phyloP scores from a whole-genome alignment of 352 stramenopile genomes.

The Phytophthora chlamydospora region DNA sequence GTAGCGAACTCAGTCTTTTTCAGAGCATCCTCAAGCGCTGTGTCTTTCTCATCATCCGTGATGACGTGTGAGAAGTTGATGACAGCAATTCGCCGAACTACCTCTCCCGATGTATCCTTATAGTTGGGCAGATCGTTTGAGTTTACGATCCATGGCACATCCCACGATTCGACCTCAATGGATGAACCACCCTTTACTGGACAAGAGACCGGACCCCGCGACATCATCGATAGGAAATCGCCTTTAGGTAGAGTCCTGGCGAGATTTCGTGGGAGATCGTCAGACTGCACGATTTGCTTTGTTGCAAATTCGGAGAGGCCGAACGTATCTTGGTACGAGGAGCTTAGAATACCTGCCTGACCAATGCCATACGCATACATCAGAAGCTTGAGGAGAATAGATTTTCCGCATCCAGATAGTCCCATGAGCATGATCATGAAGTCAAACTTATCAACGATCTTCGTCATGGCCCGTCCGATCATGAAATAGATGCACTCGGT shows the following conservation, averaged over 20 bases:
- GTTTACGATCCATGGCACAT: conserved; percentile 4
- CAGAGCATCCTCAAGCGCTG: neutral
- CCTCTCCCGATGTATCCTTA: conserved; percentile 2
- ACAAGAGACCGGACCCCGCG: conserved; percentile 1
- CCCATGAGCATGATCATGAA: conserved; percentile 4
- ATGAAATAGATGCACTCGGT: conserved; percentile 8
- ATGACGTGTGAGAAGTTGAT: conserved; percentile 1
- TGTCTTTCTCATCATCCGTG: neutral
- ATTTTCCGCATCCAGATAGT: conserved; percentile 1
- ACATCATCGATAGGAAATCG: neutral
- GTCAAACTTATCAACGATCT: conserved; percentile 4
- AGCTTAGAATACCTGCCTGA: conserved; percentile 1
- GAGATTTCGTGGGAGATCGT: conserved; percentile 5
- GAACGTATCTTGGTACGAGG: conserved; percentile 4
- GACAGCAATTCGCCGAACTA: conserved; percentile 1
- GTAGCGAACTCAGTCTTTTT: neutral
- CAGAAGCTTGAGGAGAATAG: conserved; percentile 2
- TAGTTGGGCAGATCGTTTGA: conserved; percentile 4
- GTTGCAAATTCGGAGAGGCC: conserved; percentile 4
- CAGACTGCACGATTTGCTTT: conserved; percentile 2
- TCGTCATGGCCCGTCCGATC: conserved; percentile 1
- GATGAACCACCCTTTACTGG: conserved; percentile 1
- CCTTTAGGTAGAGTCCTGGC: conserved; percentile 4
- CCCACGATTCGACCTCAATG: conserved; percentile 2
- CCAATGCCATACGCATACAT: conserved; percentile 1